Evolutionary conservation across 2,329 filamentous ascomycete species (phyloP).

Genomic region (Penicillium sp.): DNA sequence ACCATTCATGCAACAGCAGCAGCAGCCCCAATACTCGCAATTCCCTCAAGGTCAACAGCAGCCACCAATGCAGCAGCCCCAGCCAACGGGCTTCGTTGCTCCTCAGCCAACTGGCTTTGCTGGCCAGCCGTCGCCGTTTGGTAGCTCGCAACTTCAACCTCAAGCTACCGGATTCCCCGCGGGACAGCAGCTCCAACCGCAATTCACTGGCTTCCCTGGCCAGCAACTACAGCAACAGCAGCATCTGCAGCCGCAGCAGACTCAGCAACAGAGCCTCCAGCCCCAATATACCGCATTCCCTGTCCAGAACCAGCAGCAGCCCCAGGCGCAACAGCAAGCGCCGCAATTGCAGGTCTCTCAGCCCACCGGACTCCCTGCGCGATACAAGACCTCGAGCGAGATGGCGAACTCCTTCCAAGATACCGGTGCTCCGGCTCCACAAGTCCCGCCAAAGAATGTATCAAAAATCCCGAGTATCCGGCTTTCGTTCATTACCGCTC

Average conservation of each 20-base stretch:
- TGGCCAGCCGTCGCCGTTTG: slow-evolving; percentile 56
- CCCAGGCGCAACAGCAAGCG: slow-evolving; percentile 14
- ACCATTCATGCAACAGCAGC: slow-evolving; percentile 51
- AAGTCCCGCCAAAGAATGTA: slow-evolving; percentile 62
- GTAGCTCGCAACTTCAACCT: slow-evolving; percentile 57
- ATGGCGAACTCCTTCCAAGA: slow-evolving; percentile 64
- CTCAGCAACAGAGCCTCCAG: slow-evolving; percentile 47
- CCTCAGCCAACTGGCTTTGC: slow-evolving; percentile 58
- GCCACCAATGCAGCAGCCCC: slow-evolving; percentile 52
- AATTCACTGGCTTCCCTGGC: slow-evolving; percentile 52
- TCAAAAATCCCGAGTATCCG: slow-evolving; percentile 91
- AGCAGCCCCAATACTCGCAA: slow-evolving; percentile 43
- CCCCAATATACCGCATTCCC: slow-evolving; percentile 63
- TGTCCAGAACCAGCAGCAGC: slow-evolving; percentile 36
- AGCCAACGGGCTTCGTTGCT: slow-evolving; percentile 55
- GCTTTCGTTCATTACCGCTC: slow-evolving; percentile 91
- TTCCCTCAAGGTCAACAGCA: slow-evolving; percentile 47
- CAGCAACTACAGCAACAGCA: slow-evolving; percentile 31
- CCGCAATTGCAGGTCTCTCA: slow-evolving; percentile 44
- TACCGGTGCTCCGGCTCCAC: slow-evolving; percentile 48
- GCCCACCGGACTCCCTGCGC: slow-evolving; percentile 49
- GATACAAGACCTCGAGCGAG: slow-evolving; percentile 64
- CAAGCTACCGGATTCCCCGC: slow-evolving; percentile 68
- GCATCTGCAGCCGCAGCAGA: slow-evolving; percentile 40
- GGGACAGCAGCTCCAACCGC: slow-evolving; percentile 48